Percentiles rank a stretch among this genome's conserved stretches.
Conservation (phyloP, 2,329 filamentous ascomycete genomes). For the Colletotrichum sp. region DNA sequence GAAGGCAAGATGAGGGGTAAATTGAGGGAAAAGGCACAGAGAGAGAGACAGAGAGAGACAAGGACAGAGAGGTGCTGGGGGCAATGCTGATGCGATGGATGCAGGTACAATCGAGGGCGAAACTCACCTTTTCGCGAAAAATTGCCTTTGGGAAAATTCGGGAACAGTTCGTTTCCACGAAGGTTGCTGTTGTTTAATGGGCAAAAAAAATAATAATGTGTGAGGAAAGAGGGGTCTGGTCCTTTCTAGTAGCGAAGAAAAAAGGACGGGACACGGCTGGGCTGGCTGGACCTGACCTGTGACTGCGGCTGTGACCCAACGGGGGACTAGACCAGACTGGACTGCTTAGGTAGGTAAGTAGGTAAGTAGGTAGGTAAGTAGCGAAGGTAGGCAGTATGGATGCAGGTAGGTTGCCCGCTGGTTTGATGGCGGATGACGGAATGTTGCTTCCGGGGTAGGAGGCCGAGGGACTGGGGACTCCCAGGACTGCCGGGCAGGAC, state of each 20-base stretch:
- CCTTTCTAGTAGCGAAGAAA: background rate
- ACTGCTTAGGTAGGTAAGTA: background rate
- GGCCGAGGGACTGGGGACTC: background rate
- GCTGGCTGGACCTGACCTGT: background rate
- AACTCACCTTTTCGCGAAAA: conserved; percentile 21
- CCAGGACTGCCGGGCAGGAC: background rate
- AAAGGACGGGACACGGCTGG: background rate
- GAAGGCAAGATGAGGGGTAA: background rate
- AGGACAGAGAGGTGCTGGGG: background rate
- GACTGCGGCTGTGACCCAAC: background rate
- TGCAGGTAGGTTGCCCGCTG: background rate
- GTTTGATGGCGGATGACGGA: background rate
- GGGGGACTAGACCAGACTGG: background rate
- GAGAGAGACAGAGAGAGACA: background rate
- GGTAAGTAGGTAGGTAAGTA: too few relatives aligned
- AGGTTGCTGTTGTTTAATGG: conserved; percentile 9
- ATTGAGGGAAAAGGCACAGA: background rate
- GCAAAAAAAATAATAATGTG: conserved; percentile 13
- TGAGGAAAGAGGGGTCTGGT: conserved; percentile 19
- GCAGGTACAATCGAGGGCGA: background rate
- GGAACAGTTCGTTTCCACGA: conserved; percentile 1
- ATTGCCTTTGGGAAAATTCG: background rate
- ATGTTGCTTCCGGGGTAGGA: background rate
- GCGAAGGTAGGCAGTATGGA: background rate
- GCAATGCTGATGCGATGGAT: background rate